phyloP scores from a whole-genome alignment of 345 rosid genomes.

The Rhodamnia rubescens region DNA sequence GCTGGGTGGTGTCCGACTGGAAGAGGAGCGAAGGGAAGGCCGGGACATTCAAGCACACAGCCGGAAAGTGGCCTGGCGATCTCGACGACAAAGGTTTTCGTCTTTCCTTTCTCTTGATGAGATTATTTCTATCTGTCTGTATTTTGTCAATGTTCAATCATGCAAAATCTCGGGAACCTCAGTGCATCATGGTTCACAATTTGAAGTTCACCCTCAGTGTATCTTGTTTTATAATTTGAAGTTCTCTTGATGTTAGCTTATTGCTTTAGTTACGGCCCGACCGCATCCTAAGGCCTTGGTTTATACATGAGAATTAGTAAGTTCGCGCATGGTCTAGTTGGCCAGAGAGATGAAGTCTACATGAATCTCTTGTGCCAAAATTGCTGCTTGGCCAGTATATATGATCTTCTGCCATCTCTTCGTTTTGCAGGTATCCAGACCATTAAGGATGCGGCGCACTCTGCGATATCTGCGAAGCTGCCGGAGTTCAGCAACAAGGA shows the following conservation, averaged over 20 bases:
- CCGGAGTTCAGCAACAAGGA: conserved; percentile 80
- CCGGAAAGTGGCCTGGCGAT: conserved; percentile 81
- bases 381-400: not conserved
- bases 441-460: conserved; percentile 66
- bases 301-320: not conserved
- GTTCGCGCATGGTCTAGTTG: not conserved
- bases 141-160: not conserved
- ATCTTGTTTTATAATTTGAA: not conserved
- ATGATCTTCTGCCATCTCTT: not conserved
- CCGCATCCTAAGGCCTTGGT: not conserved
- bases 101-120: not conserved
- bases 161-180: not conserved
- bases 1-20: conserved; percentile 92
- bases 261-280: not conserved
- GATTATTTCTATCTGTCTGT: not conserved
- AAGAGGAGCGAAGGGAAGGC: conserved; percentile 81
- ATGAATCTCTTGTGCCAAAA: not conserved
- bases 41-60: conserved; percentile 70
- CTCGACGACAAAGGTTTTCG: conserved; percentile 60
- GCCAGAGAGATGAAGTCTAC: not conserved
- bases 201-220: not conserved
- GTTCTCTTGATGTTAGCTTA: not conserved
- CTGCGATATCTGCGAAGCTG: conserved; percentile 81
- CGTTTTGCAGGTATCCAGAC: conserved; percentile 68
- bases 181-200: not conserved